phyloP scores from a whole-genome alignment of 352 stramenopile genomes.

The Pythium sukuiense region DNA sequence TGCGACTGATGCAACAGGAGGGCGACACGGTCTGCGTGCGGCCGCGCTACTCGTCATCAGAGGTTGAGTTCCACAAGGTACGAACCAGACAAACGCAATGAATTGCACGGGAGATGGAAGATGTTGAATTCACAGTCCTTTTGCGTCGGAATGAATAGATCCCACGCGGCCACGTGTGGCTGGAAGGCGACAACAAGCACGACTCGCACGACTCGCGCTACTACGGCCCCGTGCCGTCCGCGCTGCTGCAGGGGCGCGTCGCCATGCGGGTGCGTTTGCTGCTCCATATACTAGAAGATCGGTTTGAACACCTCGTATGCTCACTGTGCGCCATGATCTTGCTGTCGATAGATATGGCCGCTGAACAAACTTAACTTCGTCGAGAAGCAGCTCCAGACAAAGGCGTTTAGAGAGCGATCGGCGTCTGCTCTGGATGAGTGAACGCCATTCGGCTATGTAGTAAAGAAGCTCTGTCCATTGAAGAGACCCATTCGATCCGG shows the following conservation, averaged over 20 bases:
- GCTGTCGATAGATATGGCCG: constrained; percentile 70
- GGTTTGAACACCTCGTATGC: neutral
- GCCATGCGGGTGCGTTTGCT: constrained; percentile 76
- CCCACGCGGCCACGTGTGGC: constrained; percentile 93
- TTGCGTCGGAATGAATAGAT: constrained; percentile 33
- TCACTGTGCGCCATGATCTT: neutral
- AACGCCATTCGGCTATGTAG: neutral
- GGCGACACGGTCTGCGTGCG: constrained; percentile 79
- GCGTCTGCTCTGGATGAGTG: constrained; percentile 1
- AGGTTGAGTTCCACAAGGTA: constrained; percentile 78
- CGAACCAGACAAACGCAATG: neutral
- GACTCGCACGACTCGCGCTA: constrained; percentile 95
- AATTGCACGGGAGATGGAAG: neutral
- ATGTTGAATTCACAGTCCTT: neutral
- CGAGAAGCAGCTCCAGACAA: constrained; percentile 49
- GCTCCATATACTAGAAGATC: no score
- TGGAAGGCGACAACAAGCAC: constrained; percentile 97
- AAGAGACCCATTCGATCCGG: neutral
- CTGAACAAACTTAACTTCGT: constrained; percentile 66
- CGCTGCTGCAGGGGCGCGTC: constrained; percentile 89
- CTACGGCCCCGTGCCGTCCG: constrained; percentile 94
- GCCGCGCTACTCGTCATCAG: constrained; percentile 64
- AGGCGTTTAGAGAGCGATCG: constrained; percentile 50
- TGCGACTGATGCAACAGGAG: constrained; percentile 37
- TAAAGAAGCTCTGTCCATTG: neutral